Percentiles rank a stretch among this genome's conserved stretches.
Conservation (phyloP, 2,329 filamentous ascomycete genomes). For the Taxawa tesnikishii region DNA sequence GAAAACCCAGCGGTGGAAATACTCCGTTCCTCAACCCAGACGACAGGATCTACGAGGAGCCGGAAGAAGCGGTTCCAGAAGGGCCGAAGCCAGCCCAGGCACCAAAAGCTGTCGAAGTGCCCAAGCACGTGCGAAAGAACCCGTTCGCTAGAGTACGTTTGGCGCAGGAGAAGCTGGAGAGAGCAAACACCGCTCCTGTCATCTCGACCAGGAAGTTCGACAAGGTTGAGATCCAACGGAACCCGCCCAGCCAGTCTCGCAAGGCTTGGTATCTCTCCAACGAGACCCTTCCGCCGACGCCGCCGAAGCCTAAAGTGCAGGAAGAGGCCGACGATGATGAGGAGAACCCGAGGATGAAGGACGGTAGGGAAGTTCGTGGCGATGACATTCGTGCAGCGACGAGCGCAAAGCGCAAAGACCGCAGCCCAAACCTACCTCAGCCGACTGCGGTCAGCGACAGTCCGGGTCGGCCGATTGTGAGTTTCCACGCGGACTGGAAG, state of each 20-base stretch:
- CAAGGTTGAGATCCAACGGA: constrained; percentile 66
- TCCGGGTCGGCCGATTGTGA: constrained; percentile 88
- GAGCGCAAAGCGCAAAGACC: constrained; percentile 75
- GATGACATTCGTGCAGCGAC: constrained; percentile 86
- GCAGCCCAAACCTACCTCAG: constrained; percentile 75
- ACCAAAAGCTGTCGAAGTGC: constrained; percentile 5
- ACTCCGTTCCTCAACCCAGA: constrained; percentile 55
- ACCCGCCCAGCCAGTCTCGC: constrained; percentile 70
- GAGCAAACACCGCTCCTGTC: constrained; percentile 6
- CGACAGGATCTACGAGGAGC: constrained; percentile 84
- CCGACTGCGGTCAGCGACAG: constrained; percentile 85
- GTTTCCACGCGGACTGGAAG: constrained; percentile 79
- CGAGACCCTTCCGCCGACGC: constrained; percentile 24
- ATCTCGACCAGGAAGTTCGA: constrained; percentile 24
- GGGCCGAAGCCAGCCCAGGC: constrained; percentile 2
- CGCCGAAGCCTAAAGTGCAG: constrained; percentile 17
- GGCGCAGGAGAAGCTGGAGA: constrained; percentile 31
- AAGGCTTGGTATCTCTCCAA: constrained; percentile 73
- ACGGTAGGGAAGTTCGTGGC: constrained; percentile 70
- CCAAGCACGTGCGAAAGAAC: constrained; percentile 50
- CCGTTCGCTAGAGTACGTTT: constrained; percentile 52
- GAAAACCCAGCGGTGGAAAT: constrained; percentile 58
- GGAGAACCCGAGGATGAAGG: constrained; percentile 45
- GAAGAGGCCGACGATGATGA: constrained; percentile 26
- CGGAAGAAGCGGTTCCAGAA: constrained; percentile 30